Evolutionary conservation across 306 rosid species (phyloP).

Genomic region (Dalbergia oliveri): DNA sequence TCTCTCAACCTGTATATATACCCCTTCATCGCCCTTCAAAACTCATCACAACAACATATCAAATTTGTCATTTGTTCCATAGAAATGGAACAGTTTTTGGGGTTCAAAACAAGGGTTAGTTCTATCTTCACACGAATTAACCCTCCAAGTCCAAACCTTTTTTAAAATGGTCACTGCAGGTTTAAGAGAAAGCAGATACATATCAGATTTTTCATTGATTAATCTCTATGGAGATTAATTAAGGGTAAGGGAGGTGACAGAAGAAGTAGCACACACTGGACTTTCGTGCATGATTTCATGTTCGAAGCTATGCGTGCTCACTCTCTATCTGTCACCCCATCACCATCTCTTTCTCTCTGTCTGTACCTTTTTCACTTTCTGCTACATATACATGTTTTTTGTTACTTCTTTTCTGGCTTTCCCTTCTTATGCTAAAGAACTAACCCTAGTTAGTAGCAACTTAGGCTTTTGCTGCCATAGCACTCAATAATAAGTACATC

Average conservation of each 20-base stretch:
- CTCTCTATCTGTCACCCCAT: conserved; percentile 92
- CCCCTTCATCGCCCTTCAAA: conserved; percentile 44
- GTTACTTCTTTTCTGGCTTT: background rate
- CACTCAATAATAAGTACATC: conserved; percentile 9
- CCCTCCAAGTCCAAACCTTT: conserved; percentile 1
- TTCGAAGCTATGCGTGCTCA: conserved; percentile 92
- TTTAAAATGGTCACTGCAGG: conserved; percentile 25
- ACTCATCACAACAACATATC: conserved; percentile 47
- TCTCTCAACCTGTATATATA: conserved; percentile 68
- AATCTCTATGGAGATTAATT: background rate
- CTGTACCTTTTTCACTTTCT: background rate
- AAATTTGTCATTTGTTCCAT: conserved; percentile 34
- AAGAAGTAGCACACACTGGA: conserved; percentile 99
- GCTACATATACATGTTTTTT: background rate
- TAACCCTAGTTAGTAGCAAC: conserved; percentile 41
- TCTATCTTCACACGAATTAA: background rate
- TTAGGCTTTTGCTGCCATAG: background rate
- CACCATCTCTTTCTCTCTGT: conserved; percentile 6
- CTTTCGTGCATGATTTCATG: conserved; percentile 81
- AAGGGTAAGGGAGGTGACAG: conserved; percentile 95
- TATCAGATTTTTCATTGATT: background rate
- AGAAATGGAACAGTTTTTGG: conserved; percentile 37
- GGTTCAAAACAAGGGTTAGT: background rate
- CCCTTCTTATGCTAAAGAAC: conserved; percentile 1
- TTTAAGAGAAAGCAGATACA: background rate